Evolutionary conservation across 257 asterid genomes (phyloP).

Genomic region (Leptodermis oblonga): DNA sequence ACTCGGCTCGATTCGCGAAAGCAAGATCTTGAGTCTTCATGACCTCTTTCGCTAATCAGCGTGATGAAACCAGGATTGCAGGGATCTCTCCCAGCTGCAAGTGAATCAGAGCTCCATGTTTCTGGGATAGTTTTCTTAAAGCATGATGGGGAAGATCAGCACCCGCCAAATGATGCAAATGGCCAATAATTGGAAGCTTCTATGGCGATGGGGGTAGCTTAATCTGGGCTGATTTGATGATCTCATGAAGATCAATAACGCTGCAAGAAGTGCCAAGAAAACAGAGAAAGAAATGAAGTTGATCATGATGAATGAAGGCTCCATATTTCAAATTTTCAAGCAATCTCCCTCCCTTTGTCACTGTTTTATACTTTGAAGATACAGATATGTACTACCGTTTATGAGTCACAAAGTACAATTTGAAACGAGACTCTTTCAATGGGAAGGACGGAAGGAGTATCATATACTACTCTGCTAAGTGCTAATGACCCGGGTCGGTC

Average conservation of each 20-base stretch:
- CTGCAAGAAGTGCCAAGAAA: neutral
- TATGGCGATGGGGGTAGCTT: constrained; percentile 18
- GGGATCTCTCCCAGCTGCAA: constrained; percentile 14
- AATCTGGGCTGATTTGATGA: neutral
- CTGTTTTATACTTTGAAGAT: too few relatives aligned
- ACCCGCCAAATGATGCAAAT: constrained; percentile 5
- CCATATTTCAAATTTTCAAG: neutral
- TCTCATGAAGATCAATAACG: neutral
- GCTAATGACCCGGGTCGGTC: too few relatives aligned
- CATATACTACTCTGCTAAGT: too few relatives aligned
- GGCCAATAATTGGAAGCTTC: constrained; percentile 18
- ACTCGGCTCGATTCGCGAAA: constrained; percentile 18
- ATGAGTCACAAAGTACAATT: too few relatives aligned
- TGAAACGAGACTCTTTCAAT: too few relatives aligned
- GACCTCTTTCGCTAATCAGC: constrained; percentile 11
- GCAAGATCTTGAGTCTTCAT: constrained; percentile 21
- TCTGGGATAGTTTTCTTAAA: constrained; percentile 13
- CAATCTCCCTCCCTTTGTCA: neutral
- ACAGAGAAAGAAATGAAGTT: neutral
- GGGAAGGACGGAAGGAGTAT: too few relatives aligned
- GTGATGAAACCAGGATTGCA: constrained; percentile 11
- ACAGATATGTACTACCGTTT: too few relatives aligned
- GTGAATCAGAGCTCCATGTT: constrained; percentile 20
- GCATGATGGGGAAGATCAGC: constrained; percentile 13
- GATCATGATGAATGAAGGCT: neutral